These are phyloP conservation scores for Tolypocladium sp. DNA, from an alignment of 2,329 filamentous ascomycete genomes.

Conservation along the genomic window DNA sequence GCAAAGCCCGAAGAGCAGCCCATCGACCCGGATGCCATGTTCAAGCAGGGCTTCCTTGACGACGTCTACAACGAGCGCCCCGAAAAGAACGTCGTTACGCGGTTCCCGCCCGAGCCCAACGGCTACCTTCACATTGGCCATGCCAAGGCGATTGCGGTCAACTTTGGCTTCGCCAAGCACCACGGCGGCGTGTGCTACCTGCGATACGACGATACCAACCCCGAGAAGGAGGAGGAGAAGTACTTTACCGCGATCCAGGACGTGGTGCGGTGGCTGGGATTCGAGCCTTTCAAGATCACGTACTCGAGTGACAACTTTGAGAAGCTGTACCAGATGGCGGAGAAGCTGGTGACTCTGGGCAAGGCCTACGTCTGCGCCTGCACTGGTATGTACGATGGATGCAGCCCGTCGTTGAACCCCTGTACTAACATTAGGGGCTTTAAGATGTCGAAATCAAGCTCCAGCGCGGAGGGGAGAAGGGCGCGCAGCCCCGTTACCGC, in stretches of 20 bases:
- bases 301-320: constrained; percentile 85
- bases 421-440: background rate
- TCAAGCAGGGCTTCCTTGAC: constrained; percentile 68
- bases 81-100: constrained; percentile 52
- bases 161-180: constrained; percentile 86
- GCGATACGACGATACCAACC: constrained; percentile 90
- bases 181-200: constrained; percentile 52
- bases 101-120: constrained; percentile 83
- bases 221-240: constrained; percentile 81
- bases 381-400: constrained; percentile 47
- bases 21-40: constrained; percentile 58
- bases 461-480: constrained; percentile 71
- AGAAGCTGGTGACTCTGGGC: constrained; percentile 64
- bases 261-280: constrained; percentile 73
- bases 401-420: no score
- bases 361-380: constrained; percentile 79
- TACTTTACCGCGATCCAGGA: constrained; percentile 88
- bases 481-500: constrained; percentile 61
- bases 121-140: constrained; percentile 92
- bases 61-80: constrained; percentile 64
- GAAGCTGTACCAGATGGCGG: constrained; percentile 72
- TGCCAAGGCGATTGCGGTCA: constrained; percentile 89
- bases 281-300: constrained; percentile 47
- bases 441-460: constrained; percentile 71
- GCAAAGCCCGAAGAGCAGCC: constrained; percentile 24